Percentiles rank a stretch among this genome's conserved stretches.
phyloP scores from a whole-genome alignment of 1,139 yeast genomes.

The Blastobotrys niveus region DNA sequence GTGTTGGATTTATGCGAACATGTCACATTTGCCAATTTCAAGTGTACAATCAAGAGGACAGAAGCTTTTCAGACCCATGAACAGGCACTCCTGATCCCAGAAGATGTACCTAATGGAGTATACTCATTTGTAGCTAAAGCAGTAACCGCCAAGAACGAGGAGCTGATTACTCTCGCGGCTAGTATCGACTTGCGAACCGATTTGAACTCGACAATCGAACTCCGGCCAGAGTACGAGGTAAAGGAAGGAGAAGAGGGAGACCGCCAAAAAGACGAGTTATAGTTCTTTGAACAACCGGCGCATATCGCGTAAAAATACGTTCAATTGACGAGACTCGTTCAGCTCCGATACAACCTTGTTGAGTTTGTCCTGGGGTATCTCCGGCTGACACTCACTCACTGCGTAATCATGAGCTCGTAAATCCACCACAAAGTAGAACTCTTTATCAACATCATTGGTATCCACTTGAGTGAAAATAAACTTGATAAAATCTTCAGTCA shows the following conservation, averaged over 20 bases:
- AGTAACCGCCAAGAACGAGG: constrained; percentile 19
- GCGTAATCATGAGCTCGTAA: constrained; percentile 26
- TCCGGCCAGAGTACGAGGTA: not conserved
- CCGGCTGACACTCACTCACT: constrained; percentile 19
- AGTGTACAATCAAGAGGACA: constrained; percentile 26
- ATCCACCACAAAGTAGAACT: constrained; percentile 28
- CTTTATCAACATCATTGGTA: constrained; percentile 23
- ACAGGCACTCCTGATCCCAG: constrained; percentile 28
- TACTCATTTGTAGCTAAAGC: constrained; percentile 29
- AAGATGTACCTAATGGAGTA: constrained; percentile 26
- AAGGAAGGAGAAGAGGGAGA: not conserved
- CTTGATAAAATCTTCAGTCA: constrained; percentile 27
- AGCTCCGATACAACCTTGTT: constrained; percentile 18
- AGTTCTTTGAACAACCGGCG: constrained; percentile 19
- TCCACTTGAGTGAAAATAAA: constrained; percentile 30
- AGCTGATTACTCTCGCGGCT: constrained; percentile 26
- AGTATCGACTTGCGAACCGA: constrained; percentile 23
- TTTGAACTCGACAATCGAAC: constrained; percentile 11
- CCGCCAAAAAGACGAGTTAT: constrained; percentile 1
- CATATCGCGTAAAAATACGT: constrained; percentile 24
- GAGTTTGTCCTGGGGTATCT: constrained; percentile 17
- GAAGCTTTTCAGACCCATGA: constrained; percentile 16
- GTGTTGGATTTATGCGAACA: constrained; percentile 28
- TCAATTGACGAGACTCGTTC: constrained; percentile 22
- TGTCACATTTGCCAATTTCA: constrained; percentile 24